Percentiles rank a stretch among this genome's conserved stretches.
phyloP scores from a whole-genome alignment of 495 filamentous ascomycete species.

The Podospora sp. region DNA sequence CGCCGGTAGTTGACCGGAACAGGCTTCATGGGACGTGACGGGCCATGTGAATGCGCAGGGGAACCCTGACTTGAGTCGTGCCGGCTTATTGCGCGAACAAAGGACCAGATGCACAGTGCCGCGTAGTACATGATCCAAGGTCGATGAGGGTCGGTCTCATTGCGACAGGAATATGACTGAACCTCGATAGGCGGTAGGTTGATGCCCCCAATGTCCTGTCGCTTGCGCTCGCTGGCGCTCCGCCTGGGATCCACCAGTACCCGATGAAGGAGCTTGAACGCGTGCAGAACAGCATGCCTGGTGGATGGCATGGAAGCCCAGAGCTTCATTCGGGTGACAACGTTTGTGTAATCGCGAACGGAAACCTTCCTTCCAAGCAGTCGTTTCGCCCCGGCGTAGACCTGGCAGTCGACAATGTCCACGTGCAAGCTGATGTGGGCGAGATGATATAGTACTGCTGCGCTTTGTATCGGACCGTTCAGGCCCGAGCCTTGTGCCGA shows the following conservation, averaged over 20 bases:
- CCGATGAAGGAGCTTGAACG: constrained; percentile 78
- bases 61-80: constrained; percentile 32
- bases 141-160: constrained; percentile 86
- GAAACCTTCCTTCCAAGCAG: constrained; percentile 86
- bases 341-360: constrained; percentile 73
- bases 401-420: constrained; percentile 92
- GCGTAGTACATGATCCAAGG: constrained; percentile 98
- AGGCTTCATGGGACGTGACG: constrained; percentile 29
- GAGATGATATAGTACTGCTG: constrained; percentile 85
- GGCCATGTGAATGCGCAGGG: constrained; percentile 12
- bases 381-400: constrained; percentile 82
- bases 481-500: constrained; percentile 48
- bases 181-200: constrained; percentile 39
- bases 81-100: constrained; percentile 82
- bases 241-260: constrained; percentile 65
- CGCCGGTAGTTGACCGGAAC: constrained; percentile 35
- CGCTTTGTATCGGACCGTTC: constrained; percentile 80
- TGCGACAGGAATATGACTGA: constrained; percentile 71
- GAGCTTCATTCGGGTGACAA: constrained; percentile 75
- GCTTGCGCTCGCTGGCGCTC: constrained; percentile 38
- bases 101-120: constrained; percentile 88
- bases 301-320: constrained; percentile 87
- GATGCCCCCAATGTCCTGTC: constrained; percentile 25
- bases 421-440: constrained; percentile 96
- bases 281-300: constrained; percentile 88